Evolutionary conservation across 768 basidiomycete species (phyloP).

Genomic region (Termitomyces bulborhizus): DNA sequence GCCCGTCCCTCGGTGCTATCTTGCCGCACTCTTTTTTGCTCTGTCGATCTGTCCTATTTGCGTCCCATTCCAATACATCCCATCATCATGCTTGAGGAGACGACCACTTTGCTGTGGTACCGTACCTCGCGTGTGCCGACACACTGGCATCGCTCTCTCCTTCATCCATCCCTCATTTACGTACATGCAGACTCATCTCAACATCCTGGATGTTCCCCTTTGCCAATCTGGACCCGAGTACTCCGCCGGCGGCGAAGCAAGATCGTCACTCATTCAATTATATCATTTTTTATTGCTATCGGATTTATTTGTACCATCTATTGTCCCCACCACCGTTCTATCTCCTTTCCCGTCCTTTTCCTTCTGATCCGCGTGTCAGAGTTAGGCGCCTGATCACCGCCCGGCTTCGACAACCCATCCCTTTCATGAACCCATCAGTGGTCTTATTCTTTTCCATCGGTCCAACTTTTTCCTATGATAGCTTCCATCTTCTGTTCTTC

Average conservation of each 20-base stretch:
- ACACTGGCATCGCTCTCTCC: conserved; percentile 56
- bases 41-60: conserved; percentile 30
- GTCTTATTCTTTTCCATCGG: conserved; percentile 4
- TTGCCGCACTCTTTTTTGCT: conserved; percentile 42
- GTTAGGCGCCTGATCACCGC: conserved; percentile 40
- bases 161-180: conserved; percentile 17
- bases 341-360: neutral
- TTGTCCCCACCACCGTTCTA: neutral
- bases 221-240: conserved; percentile 14
- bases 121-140: conserved; percentile 73
- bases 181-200: conserved; percentile 22
- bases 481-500: conserved; percentile 6
- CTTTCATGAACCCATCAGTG: conserved; percentile 9
- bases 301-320: conserved; percentile 28
- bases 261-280: conserved; percentile 12
- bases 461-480: conserved; percentile 21
- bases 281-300: conserved; percentile 40
- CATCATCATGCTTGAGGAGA: conserved; percentile 60
- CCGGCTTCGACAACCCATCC: conserved; percentile 7
- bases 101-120: conserved; percentile 82
- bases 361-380: conserved; percentile 14
- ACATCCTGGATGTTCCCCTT: conserved; percentile 19
- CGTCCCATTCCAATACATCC: conserved; percentile 46
- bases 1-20: conserved; percentile 47
- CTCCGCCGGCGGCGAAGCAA: conserved; percentile 14